Evolutionary conservation across 2,329 filamentous ascomycete genomes (phyloP).

Genomic region (Xylariaceae sp.): DNA sequence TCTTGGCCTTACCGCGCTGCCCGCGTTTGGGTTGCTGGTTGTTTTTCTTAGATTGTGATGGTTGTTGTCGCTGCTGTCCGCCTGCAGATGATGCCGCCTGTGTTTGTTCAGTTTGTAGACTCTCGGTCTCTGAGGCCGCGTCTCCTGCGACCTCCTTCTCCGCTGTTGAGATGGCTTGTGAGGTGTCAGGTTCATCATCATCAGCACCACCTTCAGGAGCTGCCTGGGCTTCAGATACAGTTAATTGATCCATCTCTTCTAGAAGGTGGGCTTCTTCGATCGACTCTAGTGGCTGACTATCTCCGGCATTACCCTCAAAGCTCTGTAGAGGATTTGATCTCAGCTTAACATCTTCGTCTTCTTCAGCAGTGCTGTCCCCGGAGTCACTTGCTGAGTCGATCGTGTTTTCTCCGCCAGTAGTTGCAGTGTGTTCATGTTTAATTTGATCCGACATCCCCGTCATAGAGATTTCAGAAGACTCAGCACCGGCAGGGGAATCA

Average conservation of each 20-base stretch:
- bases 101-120: slow-evolving; percentile 27
- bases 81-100: slow-evolving; percentile 27
- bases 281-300: slow-evolving; percentile 18
- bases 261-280: slow-evolving; percentile 18
- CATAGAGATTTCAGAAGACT: slow-evolving; percentile 10
- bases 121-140: slow-evolving; percentile 22
- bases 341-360: slow-evolving; percentile 24
- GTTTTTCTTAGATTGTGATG: too few species aligned
- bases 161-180: too few species aligned
- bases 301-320: slow-evolving; percentile 22
- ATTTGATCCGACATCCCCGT: background rate
- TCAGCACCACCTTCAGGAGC: slow-evolving; percentile 4
- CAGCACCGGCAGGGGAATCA: slow-evolving; percentile 19
- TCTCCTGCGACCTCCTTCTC: slow-evolving; percentile 35
- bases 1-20: slow-evolving; percentile 79
- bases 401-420: slow-evolving; percentile 20
- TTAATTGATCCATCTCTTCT: slow-evolving; percentile 19
- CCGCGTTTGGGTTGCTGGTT: slow-evolving; percentile 58
- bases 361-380: slow-evolving; percentile 30
- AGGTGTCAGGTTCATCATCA: slow-evolving; percentile 19
- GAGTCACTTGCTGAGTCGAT: slow-evolving; percentile 31
- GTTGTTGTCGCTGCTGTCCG: slow-evolving; percentile 22
- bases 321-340: slow-evolving; percentile 36
- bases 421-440: slow-evolving; percentile 2
- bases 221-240: slow-evolving; percentile 11